Percentiles rank a stretch among this genome's conserved stretches.
Evolutionary conservation across 2,329 filamentous ascomycete genomes (phyloP).

Genomic region (Drechslera avenae): DNA sequence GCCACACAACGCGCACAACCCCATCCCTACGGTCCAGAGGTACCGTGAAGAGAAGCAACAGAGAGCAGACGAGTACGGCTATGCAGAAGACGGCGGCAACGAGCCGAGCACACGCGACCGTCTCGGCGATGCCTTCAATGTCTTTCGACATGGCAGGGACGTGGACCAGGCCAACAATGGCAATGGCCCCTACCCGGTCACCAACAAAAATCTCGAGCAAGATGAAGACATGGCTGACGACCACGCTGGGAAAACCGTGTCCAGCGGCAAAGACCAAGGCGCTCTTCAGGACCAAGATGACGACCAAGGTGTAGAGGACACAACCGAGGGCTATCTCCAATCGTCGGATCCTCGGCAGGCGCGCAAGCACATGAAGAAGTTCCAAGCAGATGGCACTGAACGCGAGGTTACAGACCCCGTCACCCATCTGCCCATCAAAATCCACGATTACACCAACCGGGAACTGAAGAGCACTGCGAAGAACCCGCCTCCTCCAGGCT

Average conservation of each 20-base stretch:
- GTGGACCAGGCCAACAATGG: slow-evolving; percentile 26
- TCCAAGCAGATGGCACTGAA: slow-evolving; percentile 54
- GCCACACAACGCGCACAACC: slow-evolving; percentile 52
- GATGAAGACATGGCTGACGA: slow-evolving; percentile 39
- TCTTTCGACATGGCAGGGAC: slow-evolving; percentile 40
- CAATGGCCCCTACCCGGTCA: slow-evolving; percentile 41
- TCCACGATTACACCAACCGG: slow-evolving; percentile 70
- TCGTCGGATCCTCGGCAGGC: slow-evolving; percentile 53
- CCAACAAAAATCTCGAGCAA: slow-evolving; percentile 45
- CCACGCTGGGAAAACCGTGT: slow-evolving; percentile 36
- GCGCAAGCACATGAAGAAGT: slow-evolving; percentile 57
- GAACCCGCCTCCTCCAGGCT: slow-evolving; percentile 52
- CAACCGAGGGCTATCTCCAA: slow-evolving; percentile 49
- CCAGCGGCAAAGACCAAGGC: slow-evolving; percentile 16
- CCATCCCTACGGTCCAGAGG: slow-evolving; percentile 54
- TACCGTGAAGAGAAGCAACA: slow-evolving; percentile 55
- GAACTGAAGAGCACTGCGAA: slow-evolving; percentile 59
- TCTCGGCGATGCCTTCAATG: slow-evolving; percentile 45
- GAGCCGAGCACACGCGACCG: slow-evolving; percentile 43
- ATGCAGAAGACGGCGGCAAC: slow-evolving; percentile 27
- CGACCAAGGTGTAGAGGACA: slow-evolving; percentile 45
- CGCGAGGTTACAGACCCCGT: slow-evolving; percentile 73
- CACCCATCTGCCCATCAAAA: slow-evolving; percentile 70
- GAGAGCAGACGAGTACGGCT: slow-evolving; percentile 44
- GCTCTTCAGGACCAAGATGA: slow-evolving; percentile 27